Evolutionary conservation across 805 yeast species (phyloP).

Genomic region (Kregervanrija pseudodelftensis): DNA sequence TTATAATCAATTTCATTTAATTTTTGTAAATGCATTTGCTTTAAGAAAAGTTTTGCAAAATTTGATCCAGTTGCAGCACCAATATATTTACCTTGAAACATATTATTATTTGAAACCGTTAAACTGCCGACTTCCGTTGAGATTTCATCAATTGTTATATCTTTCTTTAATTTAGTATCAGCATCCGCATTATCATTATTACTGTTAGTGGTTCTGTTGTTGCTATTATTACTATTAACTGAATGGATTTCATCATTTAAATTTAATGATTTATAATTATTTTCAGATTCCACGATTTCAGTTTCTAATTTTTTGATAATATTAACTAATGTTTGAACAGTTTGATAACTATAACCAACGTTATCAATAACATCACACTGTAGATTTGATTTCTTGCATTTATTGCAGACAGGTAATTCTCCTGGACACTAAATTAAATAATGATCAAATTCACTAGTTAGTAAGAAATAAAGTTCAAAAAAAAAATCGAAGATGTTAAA

Average conservation of each 20-base stretch:
- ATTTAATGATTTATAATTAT: too few species aligned
- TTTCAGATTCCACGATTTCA: slow-evolving; percentile 3
- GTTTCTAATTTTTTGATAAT: slow-evolving; percentile 13
- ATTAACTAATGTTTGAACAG: slow-evolving; percentile 12
- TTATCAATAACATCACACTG: slow-evolving; percentile 17
- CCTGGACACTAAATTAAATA: slow-evolving; percentile 15
- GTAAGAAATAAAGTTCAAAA: not conserved
- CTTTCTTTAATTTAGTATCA: slow-evolving; percentile 3
- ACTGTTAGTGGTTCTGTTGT: too few species aligned
- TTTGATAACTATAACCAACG: slow-evolving; percentile 17
- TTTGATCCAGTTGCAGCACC: slow-evolving; percentile 23
- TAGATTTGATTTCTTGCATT: slow-evolving; percentile 13
- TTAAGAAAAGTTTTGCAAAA: slow-evolving; percentile 17
- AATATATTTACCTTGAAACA: slow-evolving; percentile 13
- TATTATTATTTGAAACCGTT: slow-evolving; percentile 11
- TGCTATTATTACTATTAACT: too few species aligned
- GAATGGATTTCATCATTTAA: too few species aligned
- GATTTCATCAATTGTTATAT: slow-evolving; percentile 16
- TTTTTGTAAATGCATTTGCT: slow-evolving; percentile 15
- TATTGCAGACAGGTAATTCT: slow-evolving; percentile 15
- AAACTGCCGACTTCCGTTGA: slow-evolving; percentile 22
- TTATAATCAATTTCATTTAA: slow-evolving; percentile 6
- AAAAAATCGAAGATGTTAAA: not conserved
- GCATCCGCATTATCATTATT: not conserved
- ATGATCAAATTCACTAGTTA: not conserved